A percentile compares a stretch with the other conserved stretches of the same genome.
Evolutionary conservation across 164 flowering plant species (phyloP).

Genomic region (Aristolochia fimbriata): DNA sequence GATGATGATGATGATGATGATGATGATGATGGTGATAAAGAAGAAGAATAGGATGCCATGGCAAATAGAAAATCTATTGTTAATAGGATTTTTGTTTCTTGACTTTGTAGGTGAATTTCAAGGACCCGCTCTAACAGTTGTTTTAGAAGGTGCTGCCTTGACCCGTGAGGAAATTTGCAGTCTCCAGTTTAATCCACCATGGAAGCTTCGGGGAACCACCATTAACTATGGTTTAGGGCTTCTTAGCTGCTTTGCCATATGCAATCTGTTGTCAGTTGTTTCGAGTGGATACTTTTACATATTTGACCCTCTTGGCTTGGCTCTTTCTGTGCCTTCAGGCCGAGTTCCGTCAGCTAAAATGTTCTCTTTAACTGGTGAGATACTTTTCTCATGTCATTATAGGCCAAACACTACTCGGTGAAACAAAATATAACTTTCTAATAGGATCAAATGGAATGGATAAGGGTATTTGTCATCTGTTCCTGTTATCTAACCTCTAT

Average conservation of each 20-base stretch:
- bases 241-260: conserved; percentile 63
- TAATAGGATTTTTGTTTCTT: neutral
- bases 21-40: no score
- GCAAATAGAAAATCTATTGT: neutral
- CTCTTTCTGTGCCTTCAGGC: conserved; percentile 50
- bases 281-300: conserved; percentile 77
- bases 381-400: neutral
- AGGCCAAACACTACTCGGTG: no score
- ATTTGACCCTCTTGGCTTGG: conserved; percentile 84
- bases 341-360: conserved; percentile 61
- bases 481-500: no score
- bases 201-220: conserved; percentile 76
- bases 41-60: no score
- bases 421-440: no score
- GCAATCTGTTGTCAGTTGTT: conserved; percentile 61
- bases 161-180: conserved; percentile 68
- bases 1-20: no score
- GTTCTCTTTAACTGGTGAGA: conserved; percentile 75
- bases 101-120: conserved; percentile 76
- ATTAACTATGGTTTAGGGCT: conserved; percentile 85
- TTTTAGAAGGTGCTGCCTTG: conserved; percentile 80
- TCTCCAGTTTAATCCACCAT: conserved; percentile 85
- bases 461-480: no score
- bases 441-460: no score
- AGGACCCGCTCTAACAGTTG: conserved; percentile 81